Base-by-base conservation (phyloP, 441 rosid species). In the Viola pubescens region DNA sequence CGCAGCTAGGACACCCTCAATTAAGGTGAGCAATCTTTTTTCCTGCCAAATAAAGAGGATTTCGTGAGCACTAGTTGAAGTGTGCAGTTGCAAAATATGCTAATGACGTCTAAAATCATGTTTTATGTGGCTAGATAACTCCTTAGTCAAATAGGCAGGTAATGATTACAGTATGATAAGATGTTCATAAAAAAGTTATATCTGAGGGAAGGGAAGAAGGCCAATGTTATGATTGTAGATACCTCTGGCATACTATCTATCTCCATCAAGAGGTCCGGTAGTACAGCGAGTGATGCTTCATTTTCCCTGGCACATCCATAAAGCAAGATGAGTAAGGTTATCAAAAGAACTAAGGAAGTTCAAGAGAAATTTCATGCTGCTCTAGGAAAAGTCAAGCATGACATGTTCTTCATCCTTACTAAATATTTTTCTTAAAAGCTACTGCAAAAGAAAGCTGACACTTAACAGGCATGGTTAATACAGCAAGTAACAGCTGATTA, bases 1-100 rank as follows among this genome's bases (percentile, higher is more conserved):
- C 61, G 99, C 99, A 66, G 99, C 97, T 56, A 94, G 86, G 73
- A 88, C 99, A 49, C 99, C 99, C 73, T 88, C 97, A 53, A 94
- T 86, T 46, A 94, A 82, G 52, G 84, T 81, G 62, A 90, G 95
- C 78, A 90, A 73, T 76, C 96, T 83, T 26, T 87, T 62, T 75
- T 90, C 99, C 99, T 94, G 83, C 58, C 72, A 74, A 68, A 54
- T 26, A 54, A 10, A 61, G 13, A 61, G 56, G 54, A 60, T 45
- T 42, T 38, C 44, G 71, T 38, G 56, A 53, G 19, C 52, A 26
- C 12, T n/a, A 37, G 41, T 71, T 46, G n/a, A 43, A 3, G 44
- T n/a, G 26, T 16, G 58, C 53, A 63, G 44, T 45, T 47, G 45
- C 9, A 63, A 48, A 58, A 48, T 4, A 26, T 8, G 52, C 43